Evolutionary conservation across 2,329 filamentous ascomycete genomes (phyloP).

Genomic region (Sphaceloma murrayae): DNA sequence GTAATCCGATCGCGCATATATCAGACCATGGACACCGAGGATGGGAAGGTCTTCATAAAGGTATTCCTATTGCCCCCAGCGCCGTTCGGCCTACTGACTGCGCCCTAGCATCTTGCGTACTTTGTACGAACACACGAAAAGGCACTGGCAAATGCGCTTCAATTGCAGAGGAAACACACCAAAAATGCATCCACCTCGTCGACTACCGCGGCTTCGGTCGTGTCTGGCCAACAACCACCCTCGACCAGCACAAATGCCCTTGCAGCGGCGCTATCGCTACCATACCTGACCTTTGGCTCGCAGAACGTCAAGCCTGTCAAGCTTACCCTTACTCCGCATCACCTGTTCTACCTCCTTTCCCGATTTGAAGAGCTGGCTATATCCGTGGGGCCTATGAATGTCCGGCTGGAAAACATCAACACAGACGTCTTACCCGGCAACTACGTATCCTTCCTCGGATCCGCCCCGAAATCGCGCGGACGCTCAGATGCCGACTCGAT

Average conservation of each 20-base stretch:
- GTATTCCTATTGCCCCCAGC: slow-evolving; percentile 36
- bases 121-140: slow-evolving; percentile 98
- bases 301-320: slow-evolving; percentile 81
- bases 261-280: slow-evolving; percentile 77
- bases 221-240: slow-evolving; percentile 41
- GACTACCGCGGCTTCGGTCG: slow-evolving; percentile 43
- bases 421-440: slow-evolving; percentile 76
- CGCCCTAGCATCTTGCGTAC: slow-evolving; percentile 71
- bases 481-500: slow-evolving; percentile 80
- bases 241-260: slow-evolving; percentile 63
- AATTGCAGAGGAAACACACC: slow-evolving; percentile 64
- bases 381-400: slow-evolving; percentile 88
- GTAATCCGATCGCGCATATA: slow-evolving; percentile 18
- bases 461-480: slow-evolving; percentile 69
- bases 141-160: slow-evolving; percentile 88
- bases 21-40: slow-evolving; percentile 67
- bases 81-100: slow-evolving; percentile 8
- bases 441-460: slow-evolving; percentile 90
- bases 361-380: slow-evolving; percentile 90
- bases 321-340: slow-evolving; percentile 85
- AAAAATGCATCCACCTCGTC: slow-evolving; percentile 48
- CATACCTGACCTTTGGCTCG: slow-evolving; percentile 74
- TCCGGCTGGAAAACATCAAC: slow-evolving; percentile 88
- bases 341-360: slow-evolving; percentile 91
- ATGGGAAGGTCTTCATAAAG: slow-evolving; percentile 84